Evolutionary conservation across 176 grass and related monocot genomes (phyloP).

Genomic region (Aegilops umbellulata): DNA sequence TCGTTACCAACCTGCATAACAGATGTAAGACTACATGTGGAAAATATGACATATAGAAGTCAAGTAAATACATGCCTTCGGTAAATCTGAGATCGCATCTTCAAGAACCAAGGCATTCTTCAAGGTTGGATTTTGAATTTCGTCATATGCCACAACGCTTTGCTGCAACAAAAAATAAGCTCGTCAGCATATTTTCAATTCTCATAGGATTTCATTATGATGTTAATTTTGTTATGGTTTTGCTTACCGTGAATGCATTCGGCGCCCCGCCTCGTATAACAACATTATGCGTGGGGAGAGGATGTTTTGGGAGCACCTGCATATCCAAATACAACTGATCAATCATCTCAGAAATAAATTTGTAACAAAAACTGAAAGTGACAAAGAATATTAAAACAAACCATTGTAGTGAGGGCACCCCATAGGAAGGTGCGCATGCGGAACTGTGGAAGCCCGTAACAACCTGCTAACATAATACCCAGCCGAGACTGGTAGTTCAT

Average conservation of each 20-base stretch:
- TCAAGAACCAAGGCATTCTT: slow-evolving; percentile 51
- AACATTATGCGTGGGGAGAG: slow-evolving; percentile 78
- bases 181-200: neutral
- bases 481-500: slow-evolving; percentile 85
- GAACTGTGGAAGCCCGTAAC: slow-evolving; percentile 84
- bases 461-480: slow-evolving; percentile 76
- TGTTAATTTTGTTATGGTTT: neutral
- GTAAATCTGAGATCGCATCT: slow-evolving; percentile 88
- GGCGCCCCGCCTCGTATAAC: slow-evolving; percentile 51
- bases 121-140: slow-evolving; percentile 41
- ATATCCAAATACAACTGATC: neutral
- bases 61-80: slow-evolving; percentile 30
- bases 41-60: neutral
- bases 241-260: slow-evolving; percentile 56
- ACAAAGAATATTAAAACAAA: slow-evolving; percentile 18
- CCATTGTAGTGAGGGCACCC: slow-evolving; percentile 74
- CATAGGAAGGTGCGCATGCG: slow-evolving; percentile 69
- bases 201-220: neutral
- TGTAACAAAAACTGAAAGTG: neutral
- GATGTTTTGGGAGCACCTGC: slow-evolving; percentile 72
- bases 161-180: slow-evolving; percentile 37
- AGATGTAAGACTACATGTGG: neutral
- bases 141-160: slow-evolving; percentile 75
- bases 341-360: neutral
- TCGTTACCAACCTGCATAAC: slow-evolving; percentile 62